phyloP scores from a whole-genome alignment of 2,329 filamentous ascomycete genomes.

The Macrophomina phaseolina region DNA sequence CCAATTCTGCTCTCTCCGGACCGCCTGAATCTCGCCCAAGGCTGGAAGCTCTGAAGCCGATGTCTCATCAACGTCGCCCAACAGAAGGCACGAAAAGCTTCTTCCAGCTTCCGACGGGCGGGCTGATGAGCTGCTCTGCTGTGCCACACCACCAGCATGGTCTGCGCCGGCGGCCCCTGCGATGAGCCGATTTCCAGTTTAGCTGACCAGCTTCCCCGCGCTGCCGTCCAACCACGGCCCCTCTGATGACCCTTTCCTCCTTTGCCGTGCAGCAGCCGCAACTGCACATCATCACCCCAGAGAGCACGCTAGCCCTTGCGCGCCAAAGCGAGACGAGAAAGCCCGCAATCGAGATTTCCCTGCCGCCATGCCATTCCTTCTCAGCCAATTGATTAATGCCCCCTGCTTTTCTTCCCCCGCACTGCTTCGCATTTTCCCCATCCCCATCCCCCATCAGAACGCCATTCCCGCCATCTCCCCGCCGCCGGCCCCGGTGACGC shows the following conservation, averaged over 20 bases:
- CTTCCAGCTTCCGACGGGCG: neutral
- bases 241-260: neutral
- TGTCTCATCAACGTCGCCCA: neutral
- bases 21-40: neutral
- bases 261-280: neutral
- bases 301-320: too few species aligned
- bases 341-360: neutral
- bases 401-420: neutral
- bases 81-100: neutral
- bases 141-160: too few species aligned
- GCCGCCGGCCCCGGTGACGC: neutral
- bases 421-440: neutral
- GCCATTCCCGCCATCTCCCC: slow-evolving; percentile 26
- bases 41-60: neutral
- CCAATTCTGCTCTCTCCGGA: neutral
- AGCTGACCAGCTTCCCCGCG: slow-evolving; percentile 10
- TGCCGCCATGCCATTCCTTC: neutral
- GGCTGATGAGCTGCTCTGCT: neutral
- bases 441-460: slow-evolving; percentile 1
- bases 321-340: neutral
- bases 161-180: neutral
- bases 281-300: too few species aligned
- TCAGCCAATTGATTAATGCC: neutral
- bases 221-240: neutral
- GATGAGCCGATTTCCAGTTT: neutral